These are phyloP conservation scores for Lipomyces lipofer DNA, from an alignment of 805 yeast genomes.

Conservation along the genomic window DNA sequence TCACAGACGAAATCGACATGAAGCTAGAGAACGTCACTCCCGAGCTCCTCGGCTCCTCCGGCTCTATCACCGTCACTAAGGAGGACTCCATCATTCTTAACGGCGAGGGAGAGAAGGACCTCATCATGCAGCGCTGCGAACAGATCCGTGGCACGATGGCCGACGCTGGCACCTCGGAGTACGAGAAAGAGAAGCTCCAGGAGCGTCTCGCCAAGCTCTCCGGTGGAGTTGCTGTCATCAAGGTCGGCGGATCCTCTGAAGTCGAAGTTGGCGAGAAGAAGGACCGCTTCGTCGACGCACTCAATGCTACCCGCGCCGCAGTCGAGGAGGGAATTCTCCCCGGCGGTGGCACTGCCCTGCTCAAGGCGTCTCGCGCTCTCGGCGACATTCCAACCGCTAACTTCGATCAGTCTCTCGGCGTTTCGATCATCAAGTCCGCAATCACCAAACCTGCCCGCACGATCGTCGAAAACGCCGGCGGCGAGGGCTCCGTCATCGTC, in stretches of 20 bases:
- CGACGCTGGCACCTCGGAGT: slow-evolving; percentile 71
- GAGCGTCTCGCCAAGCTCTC: slow-evolving; percentile 96
- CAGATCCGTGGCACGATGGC: slow-evolving; percentile 83
- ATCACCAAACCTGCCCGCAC: slow-evolving; percentile 94
- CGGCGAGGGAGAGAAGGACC: slow-evolving; percentile 86
- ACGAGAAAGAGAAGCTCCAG: slow-evolving; percentile 95
- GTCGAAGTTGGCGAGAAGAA: slow-evolving; percentile 99
- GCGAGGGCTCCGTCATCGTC: slow-evolving; percentile 94
- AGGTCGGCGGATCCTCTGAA: slow-evolving; percentile 96
- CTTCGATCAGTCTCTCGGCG: slow-evolving; percentile 96
- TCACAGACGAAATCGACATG: slow-evolving; percentile 89
- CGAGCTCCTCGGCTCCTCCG: slow-evolving; percentile 87
- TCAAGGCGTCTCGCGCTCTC: slow-evolving; percentile 82
- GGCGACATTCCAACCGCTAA: slow-evolving; percentile 64
- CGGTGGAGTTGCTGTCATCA: slow-evolving; percentile 97
- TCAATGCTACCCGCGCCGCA: slow-evolving; percentile 98
- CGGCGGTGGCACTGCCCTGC: slow-evolving; percentile 98
- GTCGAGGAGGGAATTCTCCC: slow-evolving; percentile 98
- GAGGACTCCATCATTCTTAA: slow-evolving; percentile 93
- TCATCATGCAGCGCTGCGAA: slow-evolving; percentile 82
- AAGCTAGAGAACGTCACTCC: slow-evolving; percentile 93
- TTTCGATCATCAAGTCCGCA: slow-evolving; percentile 87
- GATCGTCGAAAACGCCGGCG: slow-evolving; percentile 95
- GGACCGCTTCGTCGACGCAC: slow-evolving; percentile 97
- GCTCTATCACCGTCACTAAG: slow-evolving; percentile 87